Base-by-base conservation (phyloP, 805 yeast genomes). In the Ogataea trehaloabstinens region DNA sequence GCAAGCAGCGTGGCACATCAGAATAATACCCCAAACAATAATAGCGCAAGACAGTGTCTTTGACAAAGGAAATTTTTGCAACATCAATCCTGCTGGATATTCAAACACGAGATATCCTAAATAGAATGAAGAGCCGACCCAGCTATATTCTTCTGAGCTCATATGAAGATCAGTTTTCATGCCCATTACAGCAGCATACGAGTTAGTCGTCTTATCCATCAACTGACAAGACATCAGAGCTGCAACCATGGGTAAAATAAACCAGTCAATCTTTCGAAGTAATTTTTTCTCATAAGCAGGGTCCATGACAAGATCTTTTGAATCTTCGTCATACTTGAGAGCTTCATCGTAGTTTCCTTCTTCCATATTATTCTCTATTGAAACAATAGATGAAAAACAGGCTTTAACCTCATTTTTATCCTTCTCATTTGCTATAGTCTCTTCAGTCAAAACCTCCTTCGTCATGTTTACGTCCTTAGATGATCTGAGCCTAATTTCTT, bases 1-100 rank as follows among this genome's bases (percentile, higher is more conserved):
- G 13, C 43, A 38, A 15, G 49, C 46, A 12, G 73, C 65, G 35
- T 69, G 74, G 24, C 71, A n/a, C n/a, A n/a, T n/a, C n/a, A 74
- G 60, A 17, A 74, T 56, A 6, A 69, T 34, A 1, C 75, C 68
- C 84, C 84, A 77, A 3, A 65, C 24, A 11, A 66, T 42, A 63
- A 81, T 68, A 44, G 71, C 73, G 1, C 55, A 42, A 7, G 76
- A 63, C 4, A 73, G 64, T 2, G 76, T 60, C 53, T 76, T 78
- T 3, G 78, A 71, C 10, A 77, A 64, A 1, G 85, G 82, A 19
- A 70, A 65, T 31, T 61, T 66, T 49, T 79, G 83, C 34, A 79
- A 64, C 40, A 58, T 54, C 24, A 56, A 49, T 19, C 60, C 56
- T 2, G 74, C 69, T 4, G 78, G 78, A 35, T 64, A 67, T 36